phyloP scores from a whole-genome alignment of 352 stramenopile genomes.

The Labyrinthula sp. region DNA sequence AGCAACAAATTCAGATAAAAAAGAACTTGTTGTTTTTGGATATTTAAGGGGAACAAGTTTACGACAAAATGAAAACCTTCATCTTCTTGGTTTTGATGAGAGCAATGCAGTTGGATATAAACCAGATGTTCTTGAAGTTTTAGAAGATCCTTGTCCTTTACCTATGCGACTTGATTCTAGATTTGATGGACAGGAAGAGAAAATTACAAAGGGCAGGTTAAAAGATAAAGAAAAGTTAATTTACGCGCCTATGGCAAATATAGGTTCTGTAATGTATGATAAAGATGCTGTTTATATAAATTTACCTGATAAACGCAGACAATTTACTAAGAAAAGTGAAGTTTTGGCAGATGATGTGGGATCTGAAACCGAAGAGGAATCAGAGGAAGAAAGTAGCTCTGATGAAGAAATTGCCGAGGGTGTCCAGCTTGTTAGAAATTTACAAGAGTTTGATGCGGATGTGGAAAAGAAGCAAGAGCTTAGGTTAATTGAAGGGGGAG shows the following conservation, averaged over 20 bases:
- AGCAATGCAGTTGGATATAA: constrained; percentile 58
- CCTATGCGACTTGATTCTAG: too few relatives aligned
- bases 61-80: constrained; percentile 66
- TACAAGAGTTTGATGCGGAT: constrained; percentile 64
- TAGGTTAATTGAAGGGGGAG: constrained; percentile 11
- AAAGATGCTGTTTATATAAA: constrained; percentile 84
- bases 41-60: constrained; percentile 94
- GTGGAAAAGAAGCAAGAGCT: constrained; percentile 75
- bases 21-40: constrained; percentile 72
- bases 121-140: constrained; percentile 65
- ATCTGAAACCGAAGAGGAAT: constrained; percentile 17
- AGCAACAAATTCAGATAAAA: constrained; percentile 75
- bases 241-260: constrained; percentile 74
- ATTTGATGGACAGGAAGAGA: constrained; percentile 47
- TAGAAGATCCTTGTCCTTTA: constrained; percentile 87
- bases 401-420: constrained; percentile 44
- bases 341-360: constrained; percentile 20
- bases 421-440: constrained; percentile 72
- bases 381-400: constrained; percentile 20
- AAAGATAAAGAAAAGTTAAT: constrained; percentile 78
- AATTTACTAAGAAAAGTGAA: constrained; percentile 31
- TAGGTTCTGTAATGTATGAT: constrained; percentile 92
- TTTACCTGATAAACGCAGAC: constrained; percentile 30
- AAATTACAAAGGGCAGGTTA: constrained; percentile 38
- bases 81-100: constrained; percentile 79